Conservation (phyloP, 805 yeast species). For the Alloascoidea hylecoeti region DNA sequence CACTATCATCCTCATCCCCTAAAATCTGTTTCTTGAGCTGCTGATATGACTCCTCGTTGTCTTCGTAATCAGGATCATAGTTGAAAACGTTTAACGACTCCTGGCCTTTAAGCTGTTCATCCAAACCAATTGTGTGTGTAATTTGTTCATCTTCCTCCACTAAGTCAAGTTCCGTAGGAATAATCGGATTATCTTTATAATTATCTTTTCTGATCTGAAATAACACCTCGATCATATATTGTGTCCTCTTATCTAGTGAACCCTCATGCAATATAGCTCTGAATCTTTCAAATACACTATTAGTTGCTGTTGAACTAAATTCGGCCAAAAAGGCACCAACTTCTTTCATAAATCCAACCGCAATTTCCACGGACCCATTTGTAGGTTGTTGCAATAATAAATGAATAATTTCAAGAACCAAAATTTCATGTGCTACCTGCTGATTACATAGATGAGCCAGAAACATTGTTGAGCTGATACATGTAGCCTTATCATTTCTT, state of each 20-base stretch:
- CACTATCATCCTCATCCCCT: constrained; percentile 19
- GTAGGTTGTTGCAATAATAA: constrained; percentile 32
- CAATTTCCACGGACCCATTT: constrained; percentile 40
- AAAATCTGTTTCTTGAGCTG: constrained; percentile 28
- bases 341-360: constrained; percentile 31
- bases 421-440: constrained; percentile 39
- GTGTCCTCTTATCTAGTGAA: constrained; percentile 25
- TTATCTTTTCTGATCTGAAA: constrained; percentile 33
- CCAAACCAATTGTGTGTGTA: constrained; percentile 40
- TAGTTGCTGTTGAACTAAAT: constrained; percentile 27
- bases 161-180: constrained; percentile 36
- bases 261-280: constrained; percentile 47
- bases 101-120: constrained; percentile 31
- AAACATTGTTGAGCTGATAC: constrained; percentile 31
- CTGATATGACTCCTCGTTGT: constrained; percentile 33
- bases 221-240: constrained; percentile 31
- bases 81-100: constrained; percentile 35
- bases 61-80: constrained; percentile 34
- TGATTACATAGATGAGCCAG: constrained; percentile 51
- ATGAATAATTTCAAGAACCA: constrained; percentile 37
- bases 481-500: constrained; percentile 26
- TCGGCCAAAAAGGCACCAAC: constrained; percentile 37
- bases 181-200: constrained; percentile 22
- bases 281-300: constrained; percentile 43
- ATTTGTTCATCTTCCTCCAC: constrained; percentile 31